A percentile compares a stretch with the other conserved stretches of the same genome.
Conservation (phyloP, 805 yeast species). For the Kazachstania taianensis region DNA sequence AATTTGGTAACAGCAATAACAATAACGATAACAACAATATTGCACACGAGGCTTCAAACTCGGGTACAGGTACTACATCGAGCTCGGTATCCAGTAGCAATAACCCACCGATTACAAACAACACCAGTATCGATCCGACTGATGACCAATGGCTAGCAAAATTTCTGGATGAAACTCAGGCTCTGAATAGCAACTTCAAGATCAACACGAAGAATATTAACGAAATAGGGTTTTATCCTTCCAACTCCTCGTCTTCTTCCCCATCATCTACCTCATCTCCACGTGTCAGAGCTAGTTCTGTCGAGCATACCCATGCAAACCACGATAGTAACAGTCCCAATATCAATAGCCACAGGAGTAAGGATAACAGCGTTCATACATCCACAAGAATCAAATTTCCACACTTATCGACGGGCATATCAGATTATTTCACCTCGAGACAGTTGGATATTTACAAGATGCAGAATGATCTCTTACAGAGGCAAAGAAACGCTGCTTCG, state of each 20-base stretch:
- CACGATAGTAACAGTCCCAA: background rate
- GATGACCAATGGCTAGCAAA: constrained; percentile 10
- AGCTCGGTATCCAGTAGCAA: no score
- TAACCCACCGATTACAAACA: no score
- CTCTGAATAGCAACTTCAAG: background rate
- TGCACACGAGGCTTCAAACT: background rate
- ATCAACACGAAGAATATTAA: constrained; percentile 33
- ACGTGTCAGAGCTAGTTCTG: no score
- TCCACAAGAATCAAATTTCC: no score
- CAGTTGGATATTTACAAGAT: constrained; percentile 47
- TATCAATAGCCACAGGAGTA: background rate
- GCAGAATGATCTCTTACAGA: background rate
- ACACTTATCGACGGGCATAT: constrained; percentile 38
- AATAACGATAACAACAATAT: no score
- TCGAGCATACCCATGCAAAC: no score
- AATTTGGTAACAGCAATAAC: no score
- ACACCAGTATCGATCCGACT: background rate
- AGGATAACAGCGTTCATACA: background rate
- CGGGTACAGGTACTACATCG: background rate
- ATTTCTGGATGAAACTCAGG: constrained; percentile 3
- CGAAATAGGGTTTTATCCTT: constrained; percentile 42
- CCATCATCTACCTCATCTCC: constrained; percentile 1
- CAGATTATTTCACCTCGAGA: constrained; percentile 50
- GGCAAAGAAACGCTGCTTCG: background rate
- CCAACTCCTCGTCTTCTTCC: constrained; percentile 2